phyloP scores from a whole-genome alignment of 352 stramenopile genomes.

The Phytophthora boehmeriae region DNA sequence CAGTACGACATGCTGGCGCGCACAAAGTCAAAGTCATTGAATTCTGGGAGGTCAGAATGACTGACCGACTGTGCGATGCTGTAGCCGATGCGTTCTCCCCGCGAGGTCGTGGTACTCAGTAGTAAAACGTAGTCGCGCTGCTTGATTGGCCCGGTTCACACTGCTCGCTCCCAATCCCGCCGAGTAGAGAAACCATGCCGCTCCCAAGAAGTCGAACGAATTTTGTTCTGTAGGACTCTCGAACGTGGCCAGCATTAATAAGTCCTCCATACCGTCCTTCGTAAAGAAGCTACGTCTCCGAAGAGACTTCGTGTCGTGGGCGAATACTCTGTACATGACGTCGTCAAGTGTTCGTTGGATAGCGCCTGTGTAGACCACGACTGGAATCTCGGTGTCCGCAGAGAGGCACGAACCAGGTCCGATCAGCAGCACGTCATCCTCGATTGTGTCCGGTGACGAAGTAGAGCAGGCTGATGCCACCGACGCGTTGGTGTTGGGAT shows the following conservation, averaged over 20 bases:
- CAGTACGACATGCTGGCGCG: constrained; percentile 51
- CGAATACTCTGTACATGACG: constrained; percentile 50
- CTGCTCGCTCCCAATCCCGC: constrained; percentile 27
- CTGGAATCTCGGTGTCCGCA: constrained; percentile 40
- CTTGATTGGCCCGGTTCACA: too few species aligned
- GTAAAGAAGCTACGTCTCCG: constrained; percentile 34
- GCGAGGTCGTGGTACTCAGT: constrained; percentile 41
- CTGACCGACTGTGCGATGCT: constrained; percentile 52
- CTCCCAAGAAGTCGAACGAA: constrained; percentile 51
- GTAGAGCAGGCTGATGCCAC: constrained; percentile 15
- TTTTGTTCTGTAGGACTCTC: constrained; percentile 38
- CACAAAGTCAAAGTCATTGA: constrained; percentile 40
- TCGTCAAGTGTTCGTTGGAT: constrained; percentile 57
- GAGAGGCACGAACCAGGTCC: constrained; percentile 49
- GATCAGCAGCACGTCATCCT: constrained; percentile 37
- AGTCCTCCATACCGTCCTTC: constrained; percentile 45
- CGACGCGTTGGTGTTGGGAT: neutral
- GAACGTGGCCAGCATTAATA: constrained; percentile 42
- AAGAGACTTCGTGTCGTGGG: constrained; percentile 46
- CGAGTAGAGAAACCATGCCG: constrained; percentile 54
- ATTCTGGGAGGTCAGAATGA: constrained; percentile 45
- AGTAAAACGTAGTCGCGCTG: constrained; percentile 49
- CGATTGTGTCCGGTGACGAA: constrained; percentile 12
- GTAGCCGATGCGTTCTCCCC: constrained; percentile 52
- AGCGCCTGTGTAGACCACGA: constrained; percentile 39